Evolutionary conservation across 305 asterid species (phyloP), one percentile per base, ranked within the genome.

Genomic region (Solanum hybrid): DNA sequence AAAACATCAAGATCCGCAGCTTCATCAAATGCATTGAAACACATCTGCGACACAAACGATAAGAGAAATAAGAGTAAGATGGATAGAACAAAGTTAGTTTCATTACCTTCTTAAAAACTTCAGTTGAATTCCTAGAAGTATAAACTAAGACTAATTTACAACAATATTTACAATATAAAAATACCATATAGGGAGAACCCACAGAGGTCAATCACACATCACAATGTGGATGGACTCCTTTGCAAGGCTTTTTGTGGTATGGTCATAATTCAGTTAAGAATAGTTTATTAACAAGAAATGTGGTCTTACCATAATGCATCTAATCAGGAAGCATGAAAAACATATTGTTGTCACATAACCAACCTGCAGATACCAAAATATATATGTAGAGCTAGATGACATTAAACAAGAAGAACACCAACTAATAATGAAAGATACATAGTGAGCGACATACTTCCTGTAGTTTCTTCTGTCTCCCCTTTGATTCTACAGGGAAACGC

Each of bases 281-380:
- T 28, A 83, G 26, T 37, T 26, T 80, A 61, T 2, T 28, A 73
- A 24, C 40, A n/a, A 39, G 89, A 74, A 61, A 77, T 29, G 69
- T 86, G 86, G 79, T 90, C 99, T 95, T 93, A 97, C 99, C 99
- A 97, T 96, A 87, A 96, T 92, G 91, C 99, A 96, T 93, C 99
- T 94, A 78, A 95, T 79, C 89, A 97, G 98, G 91, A 97, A 97
- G 91, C 99, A 96, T 86, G 98, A 89, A 91, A 95, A 96, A 89
- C 99, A 97, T 91, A 97, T 96, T 11, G 98, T 95, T 10, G 99
- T 97, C 83, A 97, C 99, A 89, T 97, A 97, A 92, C 99, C 99
- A 94, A 97, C 99, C 99, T 97, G 96, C 64, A 91, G 28, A 46
- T 82, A 84, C 42, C 90, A 89, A 91, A 90, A 80, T 77, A 89